A percentile compares a stretch with the other conserved stretches of the same genome.
Evolutionary conservation across 2,329 filamentous ascomycete genomes (phyloP).

Genomic region (Aciculosporium take): DNA sequence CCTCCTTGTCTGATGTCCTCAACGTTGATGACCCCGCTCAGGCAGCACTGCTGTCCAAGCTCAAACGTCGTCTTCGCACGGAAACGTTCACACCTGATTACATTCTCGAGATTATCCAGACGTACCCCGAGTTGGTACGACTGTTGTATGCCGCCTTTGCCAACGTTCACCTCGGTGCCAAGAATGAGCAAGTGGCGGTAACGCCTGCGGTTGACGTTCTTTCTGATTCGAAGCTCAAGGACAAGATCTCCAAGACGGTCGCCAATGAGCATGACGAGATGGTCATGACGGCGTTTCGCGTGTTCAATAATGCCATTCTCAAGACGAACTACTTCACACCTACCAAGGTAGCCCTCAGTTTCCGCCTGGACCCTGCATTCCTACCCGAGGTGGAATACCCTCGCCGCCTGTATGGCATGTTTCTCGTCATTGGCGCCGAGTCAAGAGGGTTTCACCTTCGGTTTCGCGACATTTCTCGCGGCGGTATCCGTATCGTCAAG

Average conservation of each 20-base stretch:
- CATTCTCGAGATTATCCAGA: constrained; percentile 90
- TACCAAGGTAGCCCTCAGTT: constrained; percentile 94
- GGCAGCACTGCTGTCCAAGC: constrained; percentile 75
- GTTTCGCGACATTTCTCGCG: constrained; percentile 92
- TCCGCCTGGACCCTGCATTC: constrained; percentile 82
- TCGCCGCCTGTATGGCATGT: constrained; percentile 92
- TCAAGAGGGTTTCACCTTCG: constrained; percentile 94
- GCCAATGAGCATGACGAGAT: constrained; percentile 92
- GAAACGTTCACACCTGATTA: constrained; percentile 98
- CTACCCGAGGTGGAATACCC: constrained; percentile 86
- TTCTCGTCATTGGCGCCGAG: constrained; percentile 92
- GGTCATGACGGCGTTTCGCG: constrained; percentile 92
- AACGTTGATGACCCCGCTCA: constrained; percentile 72
- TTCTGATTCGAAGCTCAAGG: constrained; percentile 57
- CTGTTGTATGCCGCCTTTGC: constrained; percentile 86
- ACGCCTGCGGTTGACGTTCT: constrained; percentile 53
- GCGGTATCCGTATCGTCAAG: constrained; percentile 97
- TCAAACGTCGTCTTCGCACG: constrained; percentile 87
- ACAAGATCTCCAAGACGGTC: constrained; percentile 65
- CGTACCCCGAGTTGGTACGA: constrained; percentile 76
- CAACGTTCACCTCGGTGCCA: constrained; percentile 56
- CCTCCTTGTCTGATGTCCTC: constrained; percentile 66
- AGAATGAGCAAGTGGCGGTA: constrained; percentile 38
- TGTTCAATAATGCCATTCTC: constrained; percentile 84
- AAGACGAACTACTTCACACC: constrained; percentile 98